Evolutionary conservation across 2,329 filamentous ascomycete genomes (phyloP).

Genomic region (Diaporthe batatas): DNA sequence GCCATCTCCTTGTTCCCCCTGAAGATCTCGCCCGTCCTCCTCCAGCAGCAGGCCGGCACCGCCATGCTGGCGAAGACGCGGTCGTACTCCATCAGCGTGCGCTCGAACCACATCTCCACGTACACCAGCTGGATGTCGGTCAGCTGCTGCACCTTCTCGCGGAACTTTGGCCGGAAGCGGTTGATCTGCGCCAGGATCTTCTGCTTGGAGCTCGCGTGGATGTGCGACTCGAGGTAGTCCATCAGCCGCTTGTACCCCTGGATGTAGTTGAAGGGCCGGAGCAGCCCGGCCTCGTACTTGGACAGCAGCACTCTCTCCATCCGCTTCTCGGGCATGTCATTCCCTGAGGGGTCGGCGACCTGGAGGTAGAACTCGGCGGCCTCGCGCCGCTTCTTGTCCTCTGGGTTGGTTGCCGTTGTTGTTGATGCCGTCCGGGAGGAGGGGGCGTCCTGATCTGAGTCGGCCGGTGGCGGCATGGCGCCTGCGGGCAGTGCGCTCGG

Average conservation of each 20-base stretch:
- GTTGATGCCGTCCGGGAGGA: slow-evolving; percentile 72
- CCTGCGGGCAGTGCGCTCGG: slow-evolving; percentile 48
- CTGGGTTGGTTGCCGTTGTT: slow-evolving; percentile 72
- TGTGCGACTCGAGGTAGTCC: slow-evolving; percentile 91
- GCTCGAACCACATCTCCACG: slow-evolving; percentile 99
- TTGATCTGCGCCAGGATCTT: slow-evolving; percentile 94
- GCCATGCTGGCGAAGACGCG: slow-evolving; percentile 99
- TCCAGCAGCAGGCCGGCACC: slow-evolving; percentile 97
- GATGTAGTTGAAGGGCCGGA: slow-evolving; percentile 98
- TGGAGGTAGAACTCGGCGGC: slow-evolving; percentile 95
- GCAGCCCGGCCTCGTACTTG: slow-evolving; percentile 94
- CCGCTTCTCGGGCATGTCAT: slow-evolving; percentile 87
- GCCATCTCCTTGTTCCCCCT: slow-evolving; percentile 99
- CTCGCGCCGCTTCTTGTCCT: slow-evolving; percentile 64
- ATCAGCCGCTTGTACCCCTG: slow-evolving; percentile 93
- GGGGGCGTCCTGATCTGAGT: slow-evolving; percentile 62
- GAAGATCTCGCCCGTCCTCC: slow-evolving; percentile 96
- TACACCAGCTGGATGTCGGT: slow-evolving; percentile 95
- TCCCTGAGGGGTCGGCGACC: slow-evolving; percentile 91
- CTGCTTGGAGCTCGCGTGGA: slow-evolving; percentile 84
- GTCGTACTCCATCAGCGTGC: slow-evolving; percentile 96
- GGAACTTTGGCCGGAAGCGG: slow-evolving; percentile 93
- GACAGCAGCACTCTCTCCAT: slow-evolving; percentile 95
- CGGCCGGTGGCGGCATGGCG: slow-evolving; percentile 56
- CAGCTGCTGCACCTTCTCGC: slow-evolving; percentile 91